phyloP scores from a whole-genome alignment of 768 basidiomycete species.

The Tylopilus subfusipes region DNA sequence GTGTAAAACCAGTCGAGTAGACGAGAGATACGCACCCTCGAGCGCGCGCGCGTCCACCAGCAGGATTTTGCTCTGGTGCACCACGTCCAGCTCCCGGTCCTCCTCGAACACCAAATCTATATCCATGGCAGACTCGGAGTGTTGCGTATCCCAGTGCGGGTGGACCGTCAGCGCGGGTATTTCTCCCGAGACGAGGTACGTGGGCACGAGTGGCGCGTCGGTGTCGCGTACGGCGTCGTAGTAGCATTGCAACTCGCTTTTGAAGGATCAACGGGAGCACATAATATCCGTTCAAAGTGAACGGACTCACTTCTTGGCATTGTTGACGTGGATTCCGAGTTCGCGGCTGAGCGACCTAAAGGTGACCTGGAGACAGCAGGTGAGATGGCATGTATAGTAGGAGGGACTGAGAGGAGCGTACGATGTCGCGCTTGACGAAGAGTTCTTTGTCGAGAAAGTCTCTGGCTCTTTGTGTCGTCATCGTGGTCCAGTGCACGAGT shows the following conservation, averaged over 20 bases:
- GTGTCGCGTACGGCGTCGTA: slow-evolving; percentile 43
- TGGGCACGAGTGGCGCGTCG: slow-evolving; percentile 42
- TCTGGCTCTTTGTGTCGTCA: slow-evolving; percentile 29
- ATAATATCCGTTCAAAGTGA: neutral
- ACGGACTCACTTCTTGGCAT: slow-evolving; percentile 62
- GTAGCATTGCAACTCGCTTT: slow-evolving; percentile 62
- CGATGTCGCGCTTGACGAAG: slow-evolving; percentile 41
- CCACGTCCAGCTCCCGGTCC: slow-evolving; percentile 38
- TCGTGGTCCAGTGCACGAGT: slow-evolving; percentile 11
- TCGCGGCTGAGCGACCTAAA: slow-evolving; percentile 73
- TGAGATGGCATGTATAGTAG: too few species aligned
- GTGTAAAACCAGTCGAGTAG: neutral
- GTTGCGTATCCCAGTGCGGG: neutral
- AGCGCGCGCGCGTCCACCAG: slow-evolving; percentile 64
- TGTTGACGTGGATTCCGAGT: slow-evolving; percentile 69
- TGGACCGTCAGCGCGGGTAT: slow-evolving; percentile 22
- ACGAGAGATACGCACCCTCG: slow-evolving; percentile 45
- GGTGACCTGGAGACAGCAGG: slow-evolving; percentile 66
- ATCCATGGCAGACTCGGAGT: slow-evolving; percentile 19
- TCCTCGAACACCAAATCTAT: slow-evolving; percentile 42
- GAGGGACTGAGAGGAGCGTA: slow-evolving; percentile 21
- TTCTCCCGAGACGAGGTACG: slow-evolving; percentile 68
- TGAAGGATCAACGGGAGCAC: neutral
- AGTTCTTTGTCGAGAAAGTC: slow-evolving; percentile 48
- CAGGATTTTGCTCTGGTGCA: slow-evolving; percentile 46